Evolutionary conservation across 148 eudicot species (phyloP).

Genomic region (Polygonum aviculare): DNA sequence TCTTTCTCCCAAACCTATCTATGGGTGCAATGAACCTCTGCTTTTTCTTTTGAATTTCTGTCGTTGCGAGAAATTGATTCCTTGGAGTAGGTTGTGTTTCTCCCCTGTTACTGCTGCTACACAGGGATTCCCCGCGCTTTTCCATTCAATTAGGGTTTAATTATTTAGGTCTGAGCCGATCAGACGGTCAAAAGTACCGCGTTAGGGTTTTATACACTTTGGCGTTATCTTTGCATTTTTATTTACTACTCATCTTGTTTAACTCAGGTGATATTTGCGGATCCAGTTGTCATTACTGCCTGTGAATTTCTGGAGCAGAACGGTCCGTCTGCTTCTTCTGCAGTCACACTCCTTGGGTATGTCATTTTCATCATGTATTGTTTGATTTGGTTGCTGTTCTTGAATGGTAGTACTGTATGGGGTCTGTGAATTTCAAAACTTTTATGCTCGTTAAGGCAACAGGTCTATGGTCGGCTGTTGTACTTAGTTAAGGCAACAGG

Average conservation of each 20-base stretch:
- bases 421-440: background rate
- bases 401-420: background rate
- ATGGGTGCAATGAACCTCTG: background rate
- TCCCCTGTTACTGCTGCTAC: background rate
- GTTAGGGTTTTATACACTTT: background rate
- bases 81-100: background rate
- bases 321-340: constrained; percentile 66
- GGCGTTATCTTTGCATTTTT: background rate
- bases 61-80: background rate
- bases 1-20: background rate
- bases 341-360: constrained; percentile 82
- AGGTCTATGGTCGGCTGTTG: too few species aligned
- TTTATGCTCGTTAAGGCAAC: background rate
- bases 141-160: background rate
- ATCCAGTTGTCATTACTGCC: constrained; percentile 77
- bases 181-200: background rate
- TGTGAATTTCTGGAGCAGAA: constrained; percentile 94
- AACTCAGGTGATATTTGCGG: constrained; percentile 80
- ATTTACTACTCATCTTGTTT: background rate
- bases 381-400: background rate
- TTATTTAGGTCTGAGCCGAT: background rate
- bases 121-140: background rate
- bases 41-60: background rate
- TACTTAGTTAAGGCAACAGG: background rate
- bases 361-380: constrained; percentile 8